phyloP scores from a whole-genome alignment of 371 early-diverging fungal genomes.

The Thermomucor indicae-seudaticae region DNA sequence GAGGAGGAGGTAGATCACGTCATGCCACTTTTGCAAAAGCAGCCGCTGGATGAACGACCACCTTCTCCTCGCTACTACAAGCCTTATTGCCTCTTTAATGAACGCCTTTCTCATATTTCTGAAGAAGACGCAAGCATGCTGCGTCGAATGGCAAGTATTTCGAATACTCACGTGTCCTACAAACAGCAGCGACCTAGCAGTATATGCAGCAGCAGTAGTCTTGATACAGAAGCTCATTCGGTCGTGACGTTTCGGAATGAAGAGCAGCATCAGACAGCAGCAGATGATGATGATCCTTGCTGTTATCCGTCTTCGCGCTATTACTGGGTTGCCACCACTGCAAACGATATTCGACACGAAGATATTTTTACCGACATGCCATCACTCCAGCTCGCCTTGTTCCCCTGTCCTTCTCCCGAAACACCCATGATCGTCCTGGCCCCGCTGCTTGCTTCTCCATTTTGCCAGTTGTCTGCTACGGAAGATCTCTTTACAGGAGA shows the following conservation, averaged over 20 bases:
- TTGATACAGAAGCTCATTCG: background rate
- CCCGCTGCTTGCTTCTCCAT: background rate
- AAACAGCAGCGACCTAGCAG: background rate
- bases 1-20: too few species aligned
- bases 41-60: constrained; percentile 1
- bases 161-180: constrained; percentile 5
- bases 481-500: too few species aligned
- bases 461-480: too few species aligned
- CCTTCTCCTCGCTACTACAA: constrained; percentile 9
- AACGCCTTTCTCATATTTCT: constrained; percentile 19
- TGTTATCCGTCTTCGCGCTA: constrained; percentile 8
- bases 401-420: constrained; percentile 15
- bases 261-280: background rate
- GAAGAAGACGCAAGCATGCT: constrained; percentile 21
- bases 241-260: background rate
- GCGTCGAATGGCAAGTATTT: constrained; percentile 8
- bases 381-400: constrained; percentile 11
- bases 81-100: constrained; percentile 16
- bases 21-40: constrained; percentile 5
- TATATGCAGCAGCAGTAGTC: background rate
- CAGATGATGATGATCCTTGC: background rate
- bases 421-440: constrained; percentile 13
- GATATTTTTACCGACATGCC: constrained; percentile 10
- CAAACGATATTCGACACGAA: constrained; percentile 1
- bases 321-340: constrained; percentile 5